These are phyloP conservation scores for Teunomyces funiuensis DNA, from an alignment of 805 yeast genomes.

Conservation along the genomic window DNA sequence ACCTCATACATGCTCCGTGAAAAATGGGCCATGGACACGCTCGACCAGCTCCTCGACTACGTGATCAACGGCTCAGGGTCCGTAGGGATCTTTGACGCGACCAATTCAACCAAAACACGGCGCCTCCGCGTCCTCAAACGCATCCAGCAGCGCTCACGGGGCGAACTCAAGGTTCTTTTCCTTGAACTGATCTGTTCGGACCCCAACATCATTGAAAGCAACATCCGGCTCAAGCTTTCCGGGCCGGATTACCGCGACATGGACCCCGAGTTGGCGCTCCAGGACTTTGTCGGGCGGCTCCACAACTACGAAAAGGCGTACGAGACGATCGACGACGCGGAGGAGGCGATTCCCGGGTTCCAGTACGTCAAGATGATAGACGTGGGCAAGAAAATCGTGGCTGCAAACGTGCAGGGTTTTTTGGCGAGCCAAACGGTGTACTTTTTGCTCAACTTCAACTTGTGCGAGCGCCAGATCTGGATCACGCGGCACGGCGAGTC, in stretches of 20 bases:
- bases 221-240: constrained; percentile 77
- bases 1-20: constrained; percentile 70
- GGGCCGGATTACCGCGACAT: constrained; percentile 92
- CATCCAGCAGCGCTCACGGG: constrained; percentile 55
- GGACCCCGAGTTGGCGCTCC: constrained; percentile 77
- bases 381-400: constrained; percentile 91
- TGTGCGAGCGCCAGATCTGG: constrained; percentile 89
- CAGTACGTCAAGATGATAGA: constrained; percentile 95
- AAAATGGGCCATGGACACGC: constrained; percentile 94
- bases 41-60: constrained; percentile 80
- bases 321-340: constrained; percentile 83
- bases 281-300: constrained; percentile 79
- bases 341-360: constrained; percentile 60
- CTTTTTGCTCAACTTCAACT: constrained; percentile 78
- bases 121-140: constrained; percentile 57
- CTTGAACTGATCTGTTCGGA: constrained; percentile 88
- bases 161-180: constrained; percentile 73
- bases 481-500: constrained; percentile 95
- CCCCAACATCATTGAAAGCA: constrained; percentile 72
- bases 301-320: constrained; percentile 85
- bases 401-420: constrained; percentile 84
- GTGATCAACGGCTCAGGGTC: constrained; percentile 79
- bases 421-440: constrained; percentile 91
- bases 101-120: constrained; percentile 70
- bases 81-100: constrained; percentile 89